Evolutionary conservation across 2,329 filamentous ascomycete genomes (phyloP).

Genomic region (Cyphellophora attinorum): DNA sequence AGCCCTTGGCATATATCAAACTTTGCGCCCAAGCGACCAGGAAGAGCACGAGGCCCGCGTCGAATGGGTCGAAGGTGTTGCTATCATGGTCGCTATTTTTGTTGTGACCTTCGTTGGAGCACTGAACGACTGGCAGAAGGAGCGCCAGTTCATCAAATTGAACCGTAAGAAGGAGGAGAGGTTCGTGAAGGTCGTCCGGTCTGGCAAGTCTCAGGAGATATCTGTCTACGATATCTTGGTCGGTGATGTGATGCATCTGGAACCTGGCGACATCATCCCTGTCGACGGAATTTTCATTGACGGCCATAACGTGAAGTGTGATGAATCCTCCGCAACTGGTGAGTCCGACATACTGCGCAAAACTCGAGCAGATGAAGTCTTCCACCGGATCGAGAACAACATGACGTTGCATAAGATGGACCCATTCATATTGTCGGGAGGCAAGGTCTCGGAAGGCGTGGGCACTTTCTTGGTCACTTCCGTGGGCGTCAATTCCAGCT

Average conservation of each 20-base stretch:
- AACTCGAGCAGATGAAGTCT: conserved; percentile 53
- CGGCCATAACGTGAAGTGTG: conserved; percentile 57
- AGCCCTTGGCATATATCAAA: conserved; percentile 57
- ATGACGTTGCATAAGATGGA: conserved; percentile 41
- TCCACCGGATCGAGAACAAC: conserved; percentile 51
- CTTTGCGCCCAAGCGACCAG: conserved; percentile 18
- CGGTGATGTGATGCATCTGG: conserved; percentile 63
- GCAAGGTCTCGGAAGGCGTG: conserved; percentile 66
- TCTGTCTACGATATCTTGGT: conserved; percentile 63
- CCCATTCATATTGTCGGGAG: conserved; percentile 72
- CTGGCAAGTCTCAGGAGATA: conserved; percentile 59
- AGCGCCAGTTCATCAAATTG: conserved; percentile 68
- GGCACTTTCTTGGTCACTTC: conserved; percentile 68
- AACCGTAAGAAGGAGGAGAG: conserved; percentile 73
- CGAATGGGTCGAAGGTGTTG: conserved; percentile 75
- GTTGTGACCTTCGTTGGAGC: conserved; percentile 69
- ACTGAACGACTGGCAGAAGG: conserved; percentile 75
- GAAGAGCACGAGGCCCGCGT: conserved; percentile 40
- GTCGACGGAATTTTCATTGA: conserved; percentile 63
- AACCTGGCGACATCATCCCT: conserved; percentile 63
- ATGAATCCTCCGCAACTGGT: conserved; percentile 67
- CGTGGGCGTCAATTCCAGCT: conserved; percentile 62
- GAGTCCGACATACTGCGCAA: conserved; percentile 68
- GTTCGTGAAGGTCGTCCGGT: conserved; percentile 65
- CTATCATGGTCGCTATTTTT: conserved; percentile 65